A percentile compares a stretch with the other conserved stretches of the same genome.
phyloP scores from a whole-genome alignment of 2,329 filamentous ascomycete species.

The Aspergillus cejpii region DNA sequence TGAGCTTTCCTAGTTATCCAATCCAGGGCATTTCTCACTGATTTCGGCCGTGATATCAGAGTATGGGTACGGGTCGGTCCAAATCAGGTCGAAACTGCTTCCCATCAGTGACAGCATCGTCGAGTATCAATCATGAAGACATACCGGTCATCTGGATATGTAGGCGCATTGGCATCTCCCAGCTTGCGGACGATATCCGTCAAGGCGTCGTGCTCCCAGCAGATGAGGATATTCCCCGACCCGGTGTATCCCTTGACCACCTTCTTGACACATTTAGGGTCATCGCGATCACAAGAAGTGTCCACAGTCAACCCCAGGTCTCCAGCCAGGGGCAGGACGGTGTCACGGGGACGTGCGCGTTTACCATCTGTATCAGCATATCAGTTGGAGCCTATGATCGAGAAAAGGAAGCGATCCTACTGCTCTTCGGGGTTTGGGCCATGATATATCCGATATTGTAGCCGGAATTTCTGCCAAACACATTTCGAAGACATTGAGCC shows the following conservation, averaged over 20 bases:
- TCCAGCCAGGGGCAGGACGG: slow-evolving; percentile 50
- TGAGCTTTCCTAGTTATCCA: slow-evolving; percentile 44
- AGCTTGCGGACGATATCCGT: slow-evolving; percentile 48
- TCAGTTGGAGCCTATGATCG: not conserved
- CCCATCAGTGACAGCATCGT: slow-evolving; percentile 3
- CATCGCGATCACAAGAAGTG: slow-evolving; percentile 51
- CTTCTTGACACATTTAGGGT: slow-evolving; percentile 49
- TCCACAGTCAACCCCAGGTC: slow-evolving; percentile 53
- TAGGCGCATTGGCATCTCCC: slow-evolving; percentile 46
- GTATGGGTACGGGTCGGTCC: slow-evolving; percentile 51
- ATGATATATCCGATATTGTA: slow-evolving; percentile 56
- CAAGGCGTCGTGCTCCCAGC: slow-evolving; percentile 54
- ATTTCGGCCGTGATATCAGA: slow-evolving; percentile 40
- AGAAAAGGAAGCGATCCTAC: slow-evolving; percentile 12
- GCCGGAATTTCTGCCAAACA: slow-evolving; percentile 48
- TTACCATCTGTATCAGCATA: slow-evolving; percentile 41
- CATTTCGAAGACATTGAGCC: slow-evolving; percentile 52
- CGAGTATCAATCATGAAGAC: slow-evolving; percentile 8
- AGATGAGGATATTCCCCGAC: slow-evolving; percentile 54
- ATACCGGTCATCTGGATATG: slow-evolving; percentile 47
- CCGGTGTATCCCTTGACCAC: slow-evolving; percentile 46
- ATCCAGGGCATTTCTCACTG: slow-evolving; percentile 50
- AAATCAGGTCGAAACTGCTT: slow-evolving; percentile 49
- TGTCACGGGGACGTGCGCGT: slow-evolving; percentile 50
- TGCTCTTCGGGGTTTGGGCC: slow-evolving; percentile 48